Evolutionary conservation across 306 rosid genomes (phyloP), one percentile per base, ranked within the genome.

Genomic region (Vachellia pachyceras): DNA sequence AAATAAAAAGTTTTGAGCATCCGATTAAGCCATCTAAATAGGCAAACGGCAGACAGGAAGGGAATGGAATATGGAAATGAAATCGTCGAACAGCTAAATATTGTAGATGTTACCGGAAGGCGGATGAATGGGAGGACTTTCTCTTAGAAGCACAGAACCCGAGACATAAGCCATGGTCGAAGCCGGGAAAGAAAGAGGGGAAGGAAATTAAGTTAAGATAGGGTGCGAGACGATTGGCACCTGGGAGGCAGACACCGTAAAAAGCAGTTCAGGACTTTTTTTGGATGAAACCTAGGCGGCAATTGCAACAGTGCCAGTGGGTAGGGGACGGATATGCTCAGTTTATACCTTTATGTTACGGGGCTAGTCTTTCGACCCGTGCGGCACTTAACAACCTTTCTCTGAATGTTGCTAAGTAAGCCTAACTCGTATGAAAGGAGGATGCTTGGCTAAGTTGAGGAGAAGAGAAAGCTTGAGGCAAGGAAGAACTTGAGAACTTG

Each of bases 141-240:
- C 71, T 44, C 91, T 77, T 10, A 84, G 50, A 71, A 90, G 0
- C 84, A 89, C 78, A 3, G 97, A 90, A 85, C 85, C 80, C 18
- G 97, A 87, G 70, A 90, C 52, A 47, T 91, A 84, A 79, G 97
- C 72, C 98, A 94, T 94, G 5, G 83, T 39, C 69, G 37, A 18
- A 7, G 54, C 73, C 5, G 25, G 33, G 40, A 80, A 42, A 35
- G 72, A 69, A n/a, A n/a, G 45, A 33, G 41, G 36, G 60, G 36
- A 37, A n/a, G 17, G 74, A 73, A 40, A 1, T 71, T 11, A n/a
- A n/a, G n/a, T n/a, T n/a, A 6, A 22, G 64, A 23, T 44, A 25
- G 7, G 44, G 70, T 5, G 47, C 5, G 35, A 49, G 23, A 35
- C 45, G 77, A 63, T 4, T 7, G 11, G 73, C 10, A 17, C 20